A percentile compares a stretch with the other conserved stretches of the same genome.
These are phyloP conservation scores for Iris pallida DNA, from an alignment of 116 monocot species.

Conservation along the genomic window DNA sequence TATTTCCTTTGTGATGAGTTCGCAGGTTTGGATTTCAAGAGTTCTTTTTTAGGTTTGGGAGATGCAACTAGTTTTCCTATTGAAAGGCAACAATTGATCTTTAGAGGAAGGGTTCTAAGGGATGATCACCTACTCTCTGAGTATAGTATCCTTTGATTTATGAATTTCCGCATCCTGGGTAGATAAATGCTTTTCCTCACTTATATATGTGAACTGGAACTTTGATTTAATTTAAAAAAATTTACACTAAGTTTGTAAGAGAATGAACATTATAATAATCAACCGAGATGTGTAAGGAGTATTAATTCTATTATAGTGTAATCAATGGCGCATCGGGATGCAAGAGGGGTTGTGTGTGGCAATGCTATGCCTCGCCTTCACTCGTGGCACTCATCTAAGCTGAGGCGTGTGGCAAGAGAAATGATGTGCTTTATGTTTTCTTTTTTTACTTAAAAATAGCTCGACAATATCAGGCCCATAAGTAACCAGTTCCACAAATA, in stretches of 20 bases:
- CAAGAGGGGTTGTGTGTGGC: too few relatives aligned
- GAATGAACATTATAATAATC: not conserved
- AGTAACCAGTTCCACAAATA: too few relatives aligned
- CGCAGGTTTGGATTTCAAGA: too few relatives aligned
- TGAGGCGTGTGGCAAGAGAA: too few relatives aligned
- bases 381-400: too few relatives aligned
- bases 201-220: not conserved
- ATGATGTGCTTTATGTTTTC: too few relatives aligned
- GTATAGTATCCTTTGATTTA: slow-evolving; percentile 67
- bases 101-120: slow-evolving; percentile 79
- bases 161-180: not conserved
- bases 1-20: too few relatives aligned
- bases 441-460: too few relatives aligned
- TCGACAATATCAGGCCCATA: too few relatives aligned
- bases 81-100: slow-evolving; percentile 78
- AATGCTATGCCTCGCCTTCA: too few relatives aligned
- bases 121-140: slow-evolving; percentile 77
- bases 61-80: slow-evolving; percentile 54
- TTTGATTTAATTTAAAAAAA: not conserved
- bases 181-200: too few relatives aligned
- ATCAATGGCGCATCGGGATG: not conserved
- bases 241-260: not conserved
- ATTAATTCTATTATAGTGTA: not conserved
- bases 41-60: too few relatives aligned
- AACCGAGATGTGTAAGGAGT: not conserved